Evolutionary conservation across 371 early-diverging fungal species (phyloP), one percentile per base, ranked within the genome.

Genomic region (Lichtheimia hyalospora): DNA sequence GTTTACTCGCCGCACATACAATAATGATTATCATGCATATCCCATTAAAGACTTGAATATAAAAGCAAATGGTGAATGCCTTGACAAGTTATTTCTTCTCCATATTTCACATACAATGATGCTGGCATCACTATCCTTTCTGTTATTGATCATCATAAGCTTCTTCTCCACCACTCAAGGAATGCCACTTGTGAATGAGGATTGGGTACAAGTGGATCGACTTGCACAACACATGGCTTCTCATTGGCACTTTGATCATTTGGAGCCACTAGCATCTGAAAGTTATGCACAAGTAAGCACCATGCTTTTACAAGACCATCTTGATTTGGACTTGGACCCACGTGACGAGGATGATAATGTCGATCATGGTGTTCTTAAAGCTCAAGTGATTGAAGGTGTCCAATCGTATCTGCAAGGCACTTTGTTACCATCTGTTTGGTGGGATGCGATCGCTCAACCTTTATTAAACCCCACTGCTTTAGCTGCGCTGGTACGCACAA

Each of bases 181-280:
- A 21, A 8, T 51, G 7, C 52, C 52, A 15, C 10, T 51, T 6
- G n/a, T n/a, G 24, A 15, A n/a, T 5, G 52, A 51, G 7, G 52
- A 51, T n/a, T 48, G 5, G 10, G 21, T 51, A 0, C 24, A 51
- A 25, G 52, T 27, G n/a, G 46, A 46, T 21, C 46, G 46, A 25
- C 25, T 51, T n/a, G 52, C 52, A 10, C 52, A 51, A 21, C 52
- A 24, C 25, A 51, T 51, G 15, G 52, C 21, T 20, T 51, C 52
- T 15, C 52, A 51, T 21, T 51, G 52, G 52, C 52, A 51, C 15
- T 51, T 51, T 27, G 52, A 51, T n/a, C 52, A 51, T 27, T 10
- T 51, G 8, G 52, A 51, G 15, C 52, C 52, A 15, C 21, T 51
- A 6, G 52, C 52, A 1, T 15, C 52, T 15, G 21, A 21, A 4